Evolutionary conservation across 805 yeast genomes (phyloP), one percentile per base, ranked within the genome.

Genomic region (Metschnikowia shivogae): DNA sequence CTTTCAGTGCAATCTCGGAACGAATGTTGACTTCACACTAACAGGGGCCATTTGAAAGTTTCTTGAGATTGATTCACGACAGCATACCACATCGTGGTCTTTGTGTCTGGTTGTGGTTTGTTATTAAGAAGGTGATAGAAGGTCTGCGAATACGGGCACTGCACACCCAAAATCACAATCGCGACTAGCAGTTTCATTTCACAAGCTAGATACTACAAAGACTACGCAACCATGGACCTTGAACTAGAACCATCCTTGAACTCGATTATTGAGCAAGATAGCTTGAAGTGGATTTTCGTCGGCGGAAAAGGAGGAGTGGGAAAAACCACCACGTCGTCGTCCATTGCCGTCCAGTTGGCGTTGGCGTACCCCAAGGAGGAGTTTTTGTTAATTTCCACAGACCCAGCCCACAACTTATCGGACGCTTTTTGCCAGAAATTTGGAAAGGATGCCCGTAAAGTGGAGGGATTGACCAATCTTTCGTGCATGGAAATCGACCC

Each of bases 251-350:
- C 92, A 51, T 82, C 84, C 34, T 74, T 86, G 53, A 79, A 80
- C 55, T 82, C 86, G 13, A 69, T 86, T 43, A 71, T 86, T 43
- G 54, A 68, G 26, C 82, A 78, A 49, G 87, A 84, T 24, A 68
- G 81, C 34, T 78, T 93, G 61, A 87, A 86, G 61, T 93, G 99
- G 99, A 84, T 93, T 52, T 93, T 93, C 60, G 98, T 92, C 36
- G 99, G 99, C 54, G 99, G 99, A 56, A 93, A 93, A 73, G 99
- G 99, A 65, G 99, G 99, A 68, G 99, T 93, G 26, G 99, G 99
- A 59, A 93, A 93, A 65, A 93, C 99, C 52, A 93, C 99, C 22
- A 87, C 97, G 3, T 92, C 98, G 1, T 90, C 96, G 38, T 89
- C 97, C 20, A 77, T 93, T 55, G 95, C 99, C 19, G 84, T 90